Percentiles rank a stretch among this genome's conserved stretches.
phyloP scores from a whole-genome alignment of 495 filamentous ascomycete genomes.

The Chlorociboria aeruginascens region DNA sequence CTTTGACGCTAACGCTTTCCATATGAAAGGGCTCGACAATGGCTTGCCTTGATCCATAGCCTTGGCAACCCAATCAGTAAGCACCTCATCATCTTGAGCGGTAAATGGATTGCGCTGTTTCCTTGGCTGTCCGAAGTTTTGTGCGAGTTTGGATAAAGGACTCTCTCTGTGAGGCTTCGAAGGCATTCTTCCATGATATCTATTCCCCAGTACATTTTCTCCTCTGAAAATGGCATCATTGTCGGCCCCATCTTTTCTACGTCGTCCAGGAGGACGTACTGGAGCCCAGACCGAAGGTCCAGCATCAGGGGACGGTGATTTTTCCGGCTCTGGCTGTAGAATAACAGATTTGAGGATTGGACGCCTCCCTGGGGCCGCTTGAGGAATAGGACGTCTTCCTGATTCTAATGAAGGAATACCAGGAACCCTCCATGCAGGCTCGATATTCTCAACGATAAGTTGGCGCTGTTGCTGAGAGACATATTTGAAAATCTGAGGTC shows the following conservation, averaged over 20 bases:
- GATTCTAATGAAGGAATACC: neutral
- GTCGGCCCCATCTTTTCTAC: neutral
- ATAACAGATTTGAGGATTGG: neutral
- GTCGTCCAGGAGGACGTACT: neutral
- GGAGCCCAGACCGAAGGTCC: constrained; percentile 16
- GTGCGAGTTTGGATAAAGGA: neutral
- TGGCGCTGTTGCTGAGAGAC: constrained; percentile 8
- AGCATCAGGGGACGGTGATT: constrained; percentile 12
- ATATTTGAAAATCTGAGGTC: constrained; percentile 13
- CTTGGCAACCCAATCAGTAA: constrained; percentile 8
- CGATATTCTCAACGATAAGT: constrained; percentile 8
- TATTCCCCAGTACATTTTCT: neutral
- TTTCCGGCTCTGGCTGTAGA: constrained; percentile 1
- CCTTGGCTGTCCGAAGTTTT: neutral
- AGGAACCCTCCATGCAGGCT: constrained; percentile 11
- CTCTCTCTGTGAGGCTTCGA: neutral
- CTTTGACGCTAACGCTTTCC: constrained; percentile 6
- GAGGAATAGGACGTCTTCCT: neutral
- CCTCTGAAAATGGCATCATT: neutral
- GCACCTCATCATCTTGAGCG: constrained; percentile 10
- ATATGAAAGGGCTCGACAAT: constrained; percentile 1
- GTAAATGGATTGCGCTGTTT: constrained; percentile 4
- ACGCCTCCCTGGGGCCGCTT: neutral
- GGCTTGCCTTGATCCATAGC: neutral
- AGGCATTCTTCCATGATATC: neutral